These are phyloP conservation scores for Hypoxylon lienhwacheense DNA, from an alignment of 495 filamentous ascomycete genomes.

Conservation along the genomic window DNA sequence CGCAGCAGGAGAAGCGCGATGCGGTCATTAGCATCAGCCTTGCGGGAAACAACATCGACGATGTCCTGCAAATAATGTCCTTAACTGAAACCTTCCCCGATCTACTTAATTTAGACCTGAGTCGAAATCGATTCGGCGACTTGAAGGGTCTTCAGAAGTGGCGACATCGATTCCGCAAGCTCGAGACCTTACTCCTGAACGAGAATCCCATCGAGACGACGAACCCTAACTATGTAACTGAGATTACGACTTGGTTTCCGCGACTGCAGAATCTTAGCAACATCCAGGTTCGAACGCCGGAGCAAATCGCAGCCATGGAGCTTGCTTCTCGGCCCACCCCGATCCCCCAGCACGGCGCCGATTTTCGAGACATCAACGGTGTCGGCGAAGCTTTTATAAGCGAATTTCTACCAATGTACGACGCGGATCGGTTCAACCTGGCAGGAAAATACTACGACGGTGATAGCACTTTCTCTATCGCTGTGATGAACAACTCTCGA, in stretches of 20 bases:
- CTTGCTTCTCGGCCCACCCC: slow-evolving; percentile 50
- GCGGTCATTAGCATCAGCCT: slow-evolving; percentile 77
- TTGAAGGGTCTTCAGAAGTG: slow-evolving; percentile 71
- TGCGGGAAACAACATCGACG: slow-evolving; percentile 71
- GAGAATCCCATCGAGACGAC: slow-evolving; percentile 71
- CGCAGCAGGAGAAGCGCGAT: slow-evolving; percentile 64
- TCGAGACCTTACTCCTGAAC: slow-evolving; percentile 76
- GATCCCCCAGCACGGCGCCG: slow-evolving; percentile 67
- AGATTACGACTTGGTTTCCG: slow-evolving; percentile 82
- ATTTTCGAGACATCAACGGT: slow-evolving; percentile 74
- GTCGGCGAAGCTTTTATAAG: slow-evolving; percentile 75
- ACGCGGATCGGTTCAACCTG: slow-evolving; percentile 67
- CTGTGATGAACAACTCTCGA: slow-evolving; percentile 63
- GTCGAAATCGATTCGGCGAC: slow-evolving; percentile 71
- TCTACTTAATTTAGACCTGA: slow-evolving; percentile 82
- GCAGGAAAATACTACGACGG: slow-evolving; percentile 72
- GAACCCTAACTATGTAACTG: slow-evolving; percentile 62
- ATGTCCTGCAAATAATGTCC: slow-evolving; percentile 67
- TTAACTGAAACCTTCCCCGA: slow-evolving; percentile 77
- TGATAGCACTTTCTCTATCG: slow-evolving; percentile 75
- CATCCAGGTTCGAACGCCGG: slow-evolving; percentile 66
- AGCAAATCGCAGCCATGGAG: slow-evolving; percentile 60
- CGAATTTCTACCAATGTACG: slow-evolving; percentile 74
- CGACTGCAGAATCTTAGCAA: slow-evolving; percentile 72
- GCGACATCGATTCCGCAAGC: slow-evolving; percentile 72